phyloP scores from a whole-genome alignment of 257 asterid species.

The Parsonsia alboflavescens region DNA sequence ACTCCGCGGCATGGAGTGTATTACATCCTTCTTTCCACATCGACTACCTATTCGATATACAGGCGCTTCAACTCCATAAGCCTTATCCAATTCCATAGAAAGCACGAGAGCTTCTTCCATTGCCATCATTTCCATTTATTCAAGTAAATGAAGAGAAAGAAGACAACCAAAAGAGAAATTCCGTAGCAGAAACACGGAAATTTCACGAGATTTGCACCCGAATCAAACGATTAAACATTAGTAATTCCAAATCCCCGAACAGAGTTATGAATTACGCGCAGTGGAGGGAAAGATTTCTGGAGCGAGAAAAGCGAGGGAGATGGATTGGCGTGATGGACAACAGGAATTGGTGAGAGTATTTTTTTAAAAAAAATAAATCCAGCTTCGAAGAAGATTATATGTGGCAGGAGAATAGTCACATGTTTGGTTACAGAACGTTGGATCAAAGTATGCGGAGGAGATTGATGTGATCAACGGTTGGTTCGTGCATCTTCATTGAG shows the following conservation, averaged over 20 bases:
- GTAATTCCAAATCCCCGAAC: conserved; percentile 15
- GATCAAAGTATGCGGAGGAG: neutral
- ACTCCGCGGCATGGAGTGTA: conserved; percentile 50
- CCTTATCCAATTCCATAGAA: conserved; percentile 20
- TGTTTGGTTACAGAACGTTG: neutral
- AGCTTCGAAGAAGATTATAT: neutral
- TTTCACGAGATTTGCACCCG: neutral
- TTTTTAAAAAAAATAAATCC: neutral
- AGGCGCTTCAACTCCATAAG: conserved; percentile 49
- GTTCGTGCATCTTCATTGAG: neutral
- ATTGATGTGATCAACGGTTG: neutral
- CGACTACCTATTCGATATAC: conserved; percentile 59
- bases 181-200: neutral
- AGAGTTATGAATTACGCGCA: no score
- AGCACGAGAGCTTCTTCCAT: conserved; percentile 42
- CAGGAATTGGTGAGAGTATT: conserved; percentile 21
- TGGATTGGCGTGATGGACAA: conserved; percentile 26
- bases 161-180: conserved; percentile 7
- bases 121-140: conserved; percentile 6
- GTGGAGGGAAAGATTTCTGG: conserved; percentile 21
- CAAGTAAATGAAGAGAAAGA: neutral
- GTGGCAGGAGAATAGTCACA: neutral
- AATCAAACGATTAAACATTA: conserved; percentile 4
- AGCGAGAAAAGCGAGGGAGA: conserved; percentile 11
- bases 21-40: conserved; percentile 39